Percentiles rank a stretch among this genome's conserved stretches.
These are phyloP conservation scores for Acacia crassicarpa DNA, from an alignment of 306 rosid genomes.

Conservation along the genomic window DNA sequence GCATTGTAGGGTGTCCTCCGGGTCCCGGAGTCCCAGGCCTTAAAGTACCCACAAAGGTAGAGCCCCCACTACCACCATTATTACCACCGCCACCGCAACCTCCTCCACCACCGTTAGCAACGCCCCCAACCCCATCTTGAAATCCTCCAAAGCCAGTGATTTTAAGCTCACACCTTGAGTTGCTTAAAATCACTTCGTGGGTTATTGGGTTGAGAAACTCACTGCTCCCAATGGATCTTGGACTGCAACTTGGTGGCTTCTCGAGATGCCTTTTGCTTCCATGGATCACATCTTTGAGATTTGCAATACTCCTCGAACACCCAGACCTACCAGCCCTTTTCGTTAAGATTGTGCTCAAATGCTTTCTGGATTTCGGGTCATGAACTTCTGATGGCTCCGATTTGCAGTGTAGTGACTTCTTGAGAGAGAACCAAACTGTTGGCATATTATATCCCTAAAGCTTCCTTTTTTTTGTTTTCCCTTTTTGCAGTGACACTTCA, in stretches of 20 bases:
- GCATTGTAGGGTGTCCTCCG: constrained; percentile 74
- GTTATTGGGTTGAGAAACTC: constrained; percentile 89
- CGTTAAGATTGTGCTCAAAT: constrained; percentile 69
- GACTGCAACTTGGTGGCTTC: constrained; percentile 85
- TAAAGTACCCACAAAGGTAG: constrained; percentile 68
- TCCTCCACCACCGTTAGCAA: constrained; percentile 11
- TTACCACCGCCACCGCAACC: neutral
- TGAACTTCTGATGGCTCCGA: constrained; percentile 86
- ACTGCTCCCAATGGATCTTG: constrained; percentile 91
- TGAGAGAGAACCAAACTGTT: constrained; percentile 87
- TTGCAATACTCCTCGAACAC: constrained; percentile 88
- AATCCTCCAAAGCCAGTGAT: constrained; percentile 73
- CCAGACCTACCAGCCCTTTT: constrained; percentile 75
- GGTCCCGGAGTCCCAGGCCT: constrained; percentile 93
- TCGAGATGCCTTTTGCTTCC: constrained; percentile 85
- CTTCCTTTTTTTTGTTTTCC: neutral
- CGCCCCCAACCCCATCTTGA: constrained; percentile 51
- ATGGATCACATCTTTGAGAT: constrained; percentile 91
- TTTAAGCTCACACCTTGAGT: constrained; percentile 89
- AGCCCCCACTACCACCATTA: constrained; percentile 35
- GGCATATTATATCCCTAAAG: constrained; percentile 49
- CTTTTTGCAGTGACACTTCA: neutral
- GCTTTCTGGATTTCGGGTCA: constrained; percentile 74
- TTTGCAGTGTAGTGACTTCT: constrained; percentile 79
- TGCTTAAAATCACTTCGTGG: constrained; percentile 81